Conservation (phyloP, 1,284 basidiomycete genomes). For the Neolentinus lepideus region DNA sequence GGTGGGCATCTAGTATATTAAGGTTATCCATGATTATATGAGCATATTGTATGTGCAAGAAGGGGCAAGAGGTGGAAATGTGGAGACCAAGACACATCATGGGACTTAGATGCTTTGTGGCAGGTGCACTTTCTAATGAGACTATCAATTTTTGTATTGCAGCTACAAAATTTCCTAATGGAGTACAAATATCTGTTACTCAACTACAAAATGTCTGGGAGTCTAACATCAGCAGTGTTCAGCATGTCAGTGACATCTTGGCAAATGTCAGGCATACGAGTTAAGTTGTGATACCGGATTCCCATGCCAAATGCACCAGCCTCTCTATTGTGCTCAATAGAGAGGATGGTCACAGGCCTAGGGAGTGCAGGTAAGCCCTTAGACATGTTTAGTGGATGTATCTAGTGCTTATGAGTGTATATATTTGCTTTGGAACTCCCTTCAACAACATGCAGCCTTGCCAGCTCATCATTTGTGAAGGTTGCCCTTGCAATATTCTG, state of each 20-base stretch:
- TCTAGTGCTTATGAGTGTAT: too few relatives aligned
- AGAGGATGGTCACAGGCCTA: neutral
- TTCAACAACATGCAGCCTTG: too few relatives aligned
- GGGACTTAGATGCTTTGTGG: neutral
- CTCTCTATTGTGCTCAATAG: neutral
- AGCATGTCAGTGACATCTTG: neutral
- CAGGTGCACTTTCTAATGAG: neutral
- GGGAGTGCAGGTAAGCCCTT: too few relatives aligned
- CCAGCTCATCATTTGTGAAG: too few relatives aligned
- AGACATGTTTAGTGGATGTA: too few relatives aligned
- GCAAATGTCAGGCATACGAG: neutral
- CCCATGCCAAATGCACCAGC: slow-evolving; percentile 1
- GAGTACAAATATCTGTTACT: neutral
- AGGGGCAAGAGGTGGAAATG: neutral
- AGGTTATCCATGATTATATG: neutral
- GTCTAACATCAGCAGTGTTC: neutral
- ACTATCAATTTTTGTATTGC: neutral
- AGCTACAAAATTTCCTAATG: neutral
- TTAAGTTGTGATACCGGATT: neutral
- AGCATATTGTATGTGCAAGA: neutral
- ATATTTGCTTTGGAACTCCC: too few relatives aligned
- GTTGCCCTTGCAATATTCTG: too few relatives aligned
- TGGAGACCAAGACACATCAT: neutral
- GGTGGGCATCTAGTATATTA: neutral
- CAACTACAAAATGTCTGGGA: neutral